phyloP scores from a whole-genome alignment of 75 land plant species.

The Pinus tabuliformis region DNA sequence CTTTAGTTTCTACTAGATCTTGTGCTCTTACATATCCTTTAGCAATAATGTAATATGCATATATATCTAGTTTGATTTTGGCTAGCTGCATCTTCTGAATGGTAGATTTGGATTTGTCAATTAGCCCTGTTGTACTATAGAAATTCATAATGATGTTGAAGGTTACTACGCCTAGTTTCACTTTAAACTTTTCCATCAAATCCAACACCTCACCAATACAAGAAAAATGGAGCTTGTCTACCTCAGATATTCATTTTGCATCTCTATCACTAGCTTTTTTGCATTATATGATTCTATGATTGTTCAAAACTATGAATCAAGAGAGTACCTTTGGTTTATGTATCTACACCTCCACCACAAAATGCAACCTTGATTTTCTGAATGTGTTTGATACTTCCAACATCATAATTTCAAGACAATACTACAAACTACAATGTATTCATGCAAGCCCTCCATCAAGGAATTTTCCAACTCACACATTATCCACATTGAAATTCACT shows the following conservation, averaged over 20 bases:
- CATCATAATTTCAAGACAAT: too few relatives aligned
- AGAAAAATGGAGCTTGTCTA: slow-evolving; percentile 42
- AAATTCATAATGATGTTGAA: slow-evolving; percentile 86
- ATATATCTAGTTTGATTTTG: slow-evolving; percentile 65
- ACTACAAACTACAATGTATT: too few relatives aligned
- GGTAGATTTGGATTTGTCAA: slow-evolving; percentile 61
- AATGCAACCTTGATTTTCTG: too few relatives aligned
- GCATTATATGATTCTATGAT: slow-evolving; percentile 49
- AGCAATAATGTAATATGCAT: slow-evolving; percentile 77
- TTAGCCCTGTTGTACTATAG: slow-evolving; percentile 71
- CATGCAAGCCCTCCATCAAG: too few relatives aligned
- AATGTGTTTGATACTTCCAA: too few relatives aligned
- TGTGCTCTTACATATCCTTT: slow-evolving; percentile 76
- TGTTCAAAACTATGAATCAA: too few relatives aligned
- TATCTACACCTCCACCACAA: too few relatives aligned
- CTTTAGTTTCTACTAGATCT: slow-evolving; percentile 73
- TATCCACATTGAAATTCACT: too few relatives aligned
- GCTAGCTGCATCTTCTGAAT: slow-evolving; percentile 63
- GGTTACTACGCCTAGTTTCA: slow-evolving; percentile 79
- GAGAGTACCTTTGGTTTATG: too few relatives aligned
- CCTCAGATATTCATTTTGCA: slow-evolving; percentile 48
- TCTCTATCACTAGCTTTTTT: slow-evolving; percentile 62
- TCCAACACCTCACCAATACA: slow-evolving; percentile 68
- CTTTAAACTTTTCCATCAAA: slow-evolving; percentile 58
- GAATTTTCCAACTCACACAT: too few relatives aligned